Conservation (phyloP, 179 eudicot species). For the Corrigiola litoralis region DNA sequence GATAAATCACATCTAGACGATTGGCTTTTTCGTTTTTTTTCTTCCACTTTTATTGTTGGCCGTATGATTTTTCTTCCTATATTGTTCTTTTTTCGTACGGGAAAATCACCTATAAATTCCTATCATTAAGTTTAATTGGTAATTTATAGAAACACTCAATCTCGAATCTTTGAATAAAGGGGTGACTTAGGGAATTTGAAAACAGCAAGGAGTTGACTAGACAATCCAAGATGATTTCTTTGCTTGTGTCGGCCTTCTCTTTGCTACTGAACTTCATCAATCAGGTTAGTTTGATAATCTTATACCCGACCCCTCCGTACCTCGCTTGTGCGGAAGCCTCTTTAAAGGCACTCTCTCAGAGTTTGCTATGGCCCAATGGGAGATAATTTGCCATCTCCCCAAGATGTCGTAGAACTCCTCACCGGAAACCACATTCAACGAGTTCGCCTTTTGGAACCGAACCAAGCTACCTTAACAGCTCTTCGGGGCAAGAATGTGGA, state of each 20-base stretch:
- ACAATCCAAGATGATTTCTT: constrained; percentile 10
- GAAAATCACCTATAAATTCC: no score
- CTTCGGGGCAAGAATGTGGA: constrained; percentile 45
- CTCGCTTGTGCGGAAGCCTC: no score
- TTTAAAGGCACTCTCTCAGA: no score
- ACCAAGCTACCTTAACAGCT: constrained; percentile 37
- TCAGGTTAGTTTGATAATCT: constrained; percentile 24
- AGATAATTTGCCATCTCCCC: constrained; percentile 33
- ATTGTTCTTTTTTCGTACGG: no score
- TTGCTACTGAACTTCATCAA: constrained; percentile 8
- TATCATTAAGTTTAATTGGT: no score
- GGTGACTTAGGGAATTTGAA: background rate
- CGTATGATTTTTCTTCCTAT: no score
- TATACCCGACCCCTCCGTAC: no score
- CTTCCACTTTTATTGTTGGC: no score
- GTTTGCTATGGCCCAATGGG: constrained; percentile 45
- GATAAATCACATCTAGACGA: no score
- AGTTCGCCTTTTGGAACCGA: constrained; percentile 51
- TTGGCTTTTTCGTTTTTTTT: no score
- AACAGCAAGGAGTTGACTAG: background rate
- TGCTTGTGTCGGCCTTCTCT: constrained; percentile 17
- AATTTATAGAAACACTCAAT: no score
- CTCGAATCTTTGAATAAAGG: constrained; percentile 6
- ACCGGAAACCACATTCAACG: constrained; percentile 29
- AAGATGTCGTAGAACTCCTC: constrained; percentile 35